Evolutionary conservation across 192 early-diverging fungal genomes (phyloP).

Genomic region (Chytriomyces hyalinus): DNA sequence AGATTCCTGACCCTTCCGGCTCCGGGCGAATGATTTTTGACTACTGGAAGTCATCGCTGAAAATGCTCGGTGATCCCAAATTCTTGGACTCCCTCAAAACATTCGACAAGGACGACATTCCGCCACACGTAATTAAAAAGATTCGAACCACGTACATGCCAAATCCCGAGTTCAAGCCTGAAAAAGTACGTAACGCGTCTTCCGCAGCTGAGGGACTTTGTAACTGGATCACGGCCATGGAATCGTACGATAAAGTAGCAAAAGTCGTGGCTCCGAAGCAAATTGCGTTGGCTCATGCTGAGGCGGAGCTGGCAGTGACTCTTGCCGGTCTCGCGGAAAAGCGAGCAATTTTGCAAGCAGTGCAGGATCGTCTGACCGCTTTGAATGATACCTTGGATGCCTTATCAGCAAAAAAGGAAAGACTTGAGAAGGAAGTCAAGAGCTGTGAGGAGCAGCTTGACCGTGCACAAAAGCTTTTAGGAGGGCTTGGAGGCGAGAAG

Average conservation of each 20-base stretch:
- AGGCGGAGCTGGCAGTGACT: constrained; percentile 62
- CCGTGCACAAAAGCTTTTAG: constrained; percentile 62
- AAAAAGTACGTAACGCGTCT: constrained; percentile 69
- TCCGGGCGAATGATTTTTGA: constrained; percentile 69
- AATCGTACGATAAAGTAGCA: constrained; percentile 65
- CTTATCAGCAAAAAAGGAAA: constrained; percentile 59
- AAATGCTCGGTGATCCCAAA: constrained; percentile 62
- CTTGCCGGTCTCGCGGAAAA: constrained; percentile 64
- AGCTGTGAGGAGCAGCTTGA: constrained; percentile 66
- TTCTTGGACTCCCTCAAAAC: constrained; percentile 60
- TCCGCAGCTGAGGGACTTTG: constrained; percentile 68
- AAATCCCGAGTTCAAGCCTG: constrained; percentile 68
- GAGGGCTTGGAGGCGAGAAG: constrained; percentile 66
- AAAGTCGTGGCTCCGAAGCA: constrained; percentile 69
- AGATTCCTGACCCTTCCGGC: constrained; percentile 66
- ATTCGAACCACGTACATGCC: constrained; percentile 63
- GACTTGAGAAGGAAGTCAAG: constrained; percentile 62
- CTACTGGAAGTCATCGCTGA: constrained; percentile 67
- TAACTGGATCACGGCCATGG: constrained; percentile 68
- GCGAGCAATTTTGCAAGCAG: constrained; percentile 57
- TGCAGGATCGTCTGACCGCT: constrained; percentile 58
- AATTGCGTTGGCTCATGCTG: constrained; percentile 59
- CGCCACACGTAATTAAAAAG: constrained; percentile 63
- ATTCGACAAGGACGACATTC: constrained; percentile 69
- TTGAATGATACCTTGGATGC: constrained; percentile 60